Base-by-base conservation (phyloP, 495 filamentous ascomycete species). In the Clohesyomyces aquaticus region DNA sequence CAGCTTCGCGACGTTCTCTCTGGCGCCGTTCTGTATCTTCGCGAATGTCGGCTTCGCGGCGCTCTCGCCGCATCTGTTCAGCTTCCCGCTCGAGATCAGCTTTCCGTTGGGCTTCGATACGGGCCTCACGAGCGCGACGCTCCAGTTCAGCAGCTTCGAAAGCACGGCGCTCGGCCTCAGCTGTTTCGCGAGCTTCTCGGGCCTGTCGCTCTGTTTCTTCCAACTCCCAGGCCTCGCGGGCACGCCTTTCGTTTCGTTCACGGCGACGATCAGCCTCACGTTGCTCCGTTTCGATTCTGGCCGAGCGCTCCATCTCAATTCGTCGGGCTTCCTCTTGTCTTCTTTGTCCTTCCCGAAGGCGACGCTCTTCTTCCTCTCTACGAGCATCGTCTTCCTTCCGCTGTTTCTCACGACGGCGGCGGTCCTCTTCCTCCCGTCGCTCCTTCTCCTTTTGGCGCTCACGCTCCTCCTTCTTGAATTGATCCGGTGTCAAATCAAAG, bases 401-500 rank as follows among this genome's bases (percentile, higher is more conserved):
- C 21, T 61, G 61, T 42, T 38, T 12, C 41, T 68, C 55, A 18
- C 63, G 56, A n/a, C 38, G 32, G 12, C 63, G 55, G 18, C 57
- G 63, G n/a, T 55, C 47, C 10, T 55, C 57, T n/a, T 66, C 61
- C 22, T 48, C 49, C 54, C 53, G 26, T 2, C 69, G 68, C n/a
- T 69, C 55, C 67, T 72, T 18, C 58, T 55, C 66, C 59, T 61
- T 48, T 62, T 70, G 32, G 21, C 51, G 56, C n/a, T 61, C 63
- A 27, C 57, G 57, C 14, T 55, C 42, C 22, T 65, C 70, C 57
- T 65, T 66, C 42, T 59, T 61, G 29, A 65, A 57, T 47, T 75
- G 73, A 18, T 75, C 72, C 23, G 73, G 45, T 14, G 73, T 74
- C 2, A 75, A 51, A 1, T 71, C 65, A 47, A 73, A 76, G 29